These are phyloP conservation scores for Malassezia pachydermatis DNA, from an alignment of 1,284 basidiomycete species.

Conservation along the genomic window DNA sequence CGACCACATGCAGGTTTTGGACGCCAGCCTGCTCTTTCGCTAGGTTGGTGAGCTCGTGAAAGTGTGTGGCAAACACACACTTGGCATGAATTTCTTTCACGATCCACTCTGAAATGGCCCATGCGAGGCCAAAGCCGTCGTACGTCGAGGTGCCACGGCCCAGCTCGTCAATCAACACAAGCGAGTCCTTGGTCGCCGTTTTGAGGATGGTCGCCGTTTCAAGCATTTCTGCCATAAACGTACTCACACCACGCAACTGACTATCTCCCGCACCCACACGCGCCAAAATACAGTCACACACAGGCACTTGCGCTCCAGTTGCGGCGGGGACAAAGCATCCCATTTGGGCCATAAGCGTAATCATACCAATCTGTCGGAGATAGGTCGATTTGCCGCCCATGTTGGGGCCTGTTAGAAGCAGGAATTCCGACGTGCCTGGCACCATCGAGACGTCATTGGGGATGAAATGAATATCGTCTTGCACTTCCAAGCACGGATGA, in stretches of 20 bases:
- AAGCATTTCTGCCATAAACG: conserved; percentile 99
- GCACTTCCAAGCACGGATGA: conserved; percentile 92
- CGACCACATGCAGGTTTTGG: conserved; percentile 89
- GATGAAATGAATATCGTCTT: conserved; percentile 90
- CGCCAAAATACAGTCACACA: conserved; percentile 93
- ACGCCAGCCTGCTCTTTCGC: conserved; percentile 77
- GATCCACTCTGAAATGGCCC: conserved; percentile 96
- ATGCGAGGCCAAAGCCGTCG: conserved; percentile 95
- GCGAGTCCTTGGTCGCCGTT: conserved; percentile 75
- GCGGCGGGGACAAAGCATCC: conserved; percentile 77
- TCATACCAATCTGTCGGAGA: conserved; percentile 65
- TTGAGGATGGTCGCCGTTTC: conserved; percentile 91
- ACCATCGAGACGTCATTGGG: conserved; percentile 86
- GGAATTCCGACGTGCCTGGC: conserved; percentile 66
- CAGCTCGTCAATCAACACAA: conserved; percentile 97
- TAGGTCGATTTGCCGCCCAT: conserved; percentile 36
- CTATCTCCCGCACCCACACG: conserved; percentile 95
- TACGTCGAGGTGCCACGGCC: conserved; percentile 97
- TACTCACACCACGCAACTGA: conserved; percentile 92
- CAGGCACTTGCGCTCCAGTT: conserved; percentile 64
- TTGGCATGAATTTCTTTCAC: conserved; percentile 68
- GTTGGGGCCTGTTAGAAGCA: conserved; percentile 63
- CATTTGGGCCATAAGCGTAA: conserved; percentile 86
- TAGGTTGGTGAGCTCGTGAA: conserved; percentile 89
- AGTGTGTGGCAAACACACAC: conserved; percentile 89